Evolutionary conservation across 2,329 filamentous ascomycete genomes (phyloP), one percentile per base, ranked within the genome.

Genomic region (Bipolaris cookei): DNA sequence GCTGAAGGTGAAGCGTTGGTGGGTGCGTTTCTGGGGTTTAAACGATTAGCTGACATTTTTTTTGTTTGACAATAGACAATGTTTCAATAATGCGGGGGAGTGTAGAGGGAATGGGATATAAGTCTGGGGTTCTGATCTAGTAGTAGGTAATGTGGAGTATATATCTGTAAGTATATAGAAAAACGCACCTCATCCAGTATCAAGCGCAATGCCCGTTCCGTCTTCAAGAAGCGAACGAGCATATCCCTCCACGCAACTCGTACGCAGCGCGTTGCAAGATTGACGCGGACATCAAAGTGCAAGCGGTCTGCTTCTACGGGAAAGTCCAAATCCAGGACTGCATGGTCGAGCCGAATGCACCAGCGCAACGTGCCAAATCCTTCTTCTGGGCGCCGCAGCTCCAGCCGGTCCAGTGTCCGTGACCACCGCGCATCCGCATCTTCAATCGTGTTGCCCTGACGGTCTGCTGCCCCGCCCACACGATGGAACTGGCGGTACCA

Each of bases 261-360:
- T 1, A 72, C 32, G 3, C 6, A 54, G 0, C 47, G 46, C 10
- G 35, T 47, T 0, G 25, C 18, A 3, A 68, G 30, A 23, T 59
- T 21, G 4, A 68, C 38, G 14, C 52, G 48, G 16, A 71, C 20
- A 3, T 60, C 49, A 32, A 65, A 52, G 56, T 3, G 35, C 37
- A 10, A 45, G 20, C 32, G 7, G 41, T 32, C 7, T 32, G 8
- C 14, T 23, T 66, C 63, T 0, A 58, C 30, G 1, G 68, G 62
- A 6, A 69, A 54, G 1, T 63, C 65, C 3, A 71, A 18, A 45
- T 75, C 72, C 1, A 71, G 47, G 0, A 74, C 70, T 1, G 64
- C 59, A 16, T 65, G 49, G 38, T 72, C 72, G 3, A 74, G 44
- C 14, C 62, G 54, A 16, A 74, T 62, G 23, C 65, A 66, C 72